Base-by-base conservation (phyloP, 371 early-diverging fungal genomes). In the Circinella umbellata region DNA sequence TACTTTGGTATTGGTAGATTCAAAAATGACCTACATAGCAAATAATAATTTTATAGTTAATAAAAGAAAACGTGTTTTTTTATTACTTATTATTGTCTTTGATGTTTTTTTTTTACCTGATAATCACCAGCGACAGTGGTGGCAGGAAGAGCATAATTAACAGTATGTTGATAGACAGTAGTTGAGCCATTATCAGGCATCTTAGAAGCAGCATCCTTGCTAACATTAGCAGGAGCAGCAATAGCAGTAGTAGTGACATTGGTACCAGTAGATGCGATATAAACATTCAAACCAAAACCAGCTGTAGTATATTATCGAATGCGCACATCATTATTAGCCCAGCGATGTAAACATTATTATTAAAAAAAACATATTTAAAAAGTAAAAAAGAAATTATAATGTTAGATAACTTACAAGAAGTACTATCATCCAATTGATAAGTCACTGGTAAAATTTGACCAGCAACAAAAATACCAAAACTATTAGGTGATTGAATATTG, bases 361-460 rank as follows among this genome's bases (percentile, higher is more conserved):
- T 9, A 62, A 39, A 60, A 34, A n/a, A n/a, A n/a, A n/a, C n/a
- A n/a, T n/a, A n/a, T n/a, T n/a, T n/a, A n/a, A n/a, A n/a, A n/a
- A n/a, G n/a, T n/a, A n/a, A n/a, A n/a, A n/a, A n/a, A n/a, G n/a
- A n/a, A n/a, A n/a, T n/a, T 13, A 27, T 35, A 4, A 6, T n/a
- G 54, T 11, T 10, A 54, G 3, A 54, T 15, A 55, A 42, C 42
- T 70, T 70, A 70, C 70, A 36, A 48, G 47, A 34, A n/a, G 65
- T 63, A 13, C 69, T 54, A 59, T 74, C 73, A 48, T 69, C 74
- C 51, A 81, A 61, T 48, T 72, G 74, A 54, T 76, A 83, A 47
- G 71, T 73, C 20, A 79, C 67, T n/a, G 81, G 83, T 36, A 83
- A 68, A 59, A 76, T 76, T 71, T 80, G 81, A 46, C 81, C 81